Conservation (phyloP, 345 rosid species). For the Eutrema japonicum region DNA sequence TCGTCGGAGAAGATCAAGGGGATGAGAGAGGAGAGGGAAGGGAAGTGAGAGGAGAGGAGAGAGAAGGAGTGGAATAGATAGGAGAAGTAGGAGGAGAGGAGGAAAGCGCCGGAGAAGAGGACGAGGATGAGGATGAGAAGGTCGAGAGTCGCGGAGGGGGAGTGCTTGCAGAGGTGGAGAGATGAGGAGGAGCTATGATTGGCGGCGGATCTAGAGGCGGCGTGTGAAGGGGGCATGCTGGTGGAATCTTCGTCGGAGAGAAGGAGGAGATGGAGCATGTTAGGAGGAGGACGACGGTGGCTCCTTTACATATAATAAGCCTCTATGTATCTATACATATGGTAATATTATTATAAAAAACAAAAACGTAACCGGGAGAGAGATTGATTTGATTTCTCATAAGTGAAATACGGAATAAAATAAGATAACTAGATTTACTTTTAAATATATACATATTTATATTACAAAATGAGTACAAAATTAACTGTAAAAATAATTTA, state of each 20-base stretch:
- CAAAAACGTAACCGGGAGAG: not conserved
- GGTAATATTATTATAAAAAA: not conserved
- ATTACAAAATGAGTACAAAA: not conserved
- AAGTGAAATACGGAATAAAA: not conserved
- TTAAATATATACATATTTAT: not conserved
- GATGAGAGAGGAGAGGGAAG: constrained; percentile 42
- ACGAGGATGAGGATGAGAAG: constrained; percentile 77
- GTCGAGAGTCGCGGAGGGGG: constrained; percentile 89
- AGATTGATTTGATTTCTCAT: not conserved
- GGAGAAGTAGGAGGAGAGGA: constrained; percentile 79
- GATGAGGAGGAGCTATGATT: constrained; percentile 28
- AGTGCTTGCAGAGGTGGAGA: constrained; percentile 68
- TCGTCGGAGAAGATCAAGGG: constrained; percentile 41
- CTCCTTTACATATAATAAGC: constrained; percentile 37
- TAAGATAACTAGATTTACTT: not conserved
- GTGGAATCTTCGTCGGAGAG: constrained; percentile 42
- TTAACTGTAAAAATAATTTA: not conserved
- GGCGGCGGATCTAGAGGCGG: constrained; percentile 41
- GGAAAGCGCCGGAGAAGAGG: constrained; percentile 77
- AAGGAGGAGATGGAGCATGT: constrained; percentile 64
- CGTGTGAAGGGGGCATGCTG: constrained; percentile 47
- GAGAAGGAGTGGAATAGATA: constrained; percentile 81
- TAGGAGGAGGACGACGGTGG: constrained; percentile 40
- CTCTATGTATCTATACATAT: constrained; percentile 35
- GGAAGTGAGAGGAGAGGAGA: constrained; percentile 63